phyloP scores from a whole-genome alignment of 1,284 basidiomycete genomes.

The Abortiporus biennis region DNA sequence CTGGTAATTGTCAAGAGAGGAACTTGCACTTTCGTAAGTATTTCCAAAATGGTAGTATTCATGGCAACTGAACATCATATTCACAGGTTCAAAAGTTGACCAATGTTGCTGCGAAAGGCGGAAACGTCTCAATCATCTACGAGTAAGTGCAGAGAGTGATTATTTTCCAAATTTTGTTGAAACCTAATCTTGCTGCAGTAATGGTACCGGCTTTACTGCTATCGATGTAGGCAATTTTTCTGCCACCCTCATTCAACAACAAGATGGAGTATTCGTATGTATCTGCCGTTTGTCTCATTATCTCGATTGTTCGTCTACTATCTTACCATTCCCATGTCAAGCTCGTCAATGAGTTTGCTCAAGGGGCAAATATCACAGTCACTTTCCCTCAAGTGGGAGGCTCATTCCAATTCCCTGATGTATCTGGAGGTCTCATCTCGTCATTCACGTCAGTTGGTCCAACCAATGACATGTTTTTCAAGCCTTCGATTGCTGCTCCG shows the following conservation, averaged over 20 bases:
- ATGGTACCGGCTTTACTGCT: constrained; percentile 34
- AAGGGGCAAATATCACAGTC: constrained; percentile 31
- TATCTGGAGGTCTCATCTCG: constrained; percentile 40
- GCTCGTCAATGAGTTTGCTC: constrained; percentile 35
- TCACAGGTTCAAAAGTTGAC: constrained; percentile 37
- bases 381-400: constrained; percentile 36
- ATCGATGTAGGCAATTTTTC: constrained; percentile 36
- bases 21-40: constrained; percentile 43
- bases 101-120: constrained; percentile 47
- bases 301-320: constrained; percentile 10
- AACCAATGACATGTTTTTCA: constrained; percentile 46
- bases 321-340: too few species aligned
- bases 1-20: constrained; percentile 48
- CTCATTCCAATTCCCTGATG: constrained; percentile 24
- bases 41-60: too few species aligned
- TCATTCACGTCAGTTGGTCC: constrained; percentile 44
- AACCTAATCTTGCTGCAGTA: constrained; percentile 23
- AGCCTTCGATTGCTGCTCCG: constrained; percentile 42
- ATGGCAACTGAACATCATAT: too few species aligned
- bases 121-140: constrained; percentile 42
- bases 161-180: neutral
- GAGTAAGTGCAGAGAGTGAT: constrained; percentile 32
- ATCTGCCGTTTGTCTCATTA: neutral
- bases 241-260: constrained; percentile 31
- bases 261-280: constrained; percentile 28